A percentile compares a stretch with the other conserved stretches of the same genome.
Conservation (phyloP, 305 asterid species). For the Galium porrigens region DNA sequence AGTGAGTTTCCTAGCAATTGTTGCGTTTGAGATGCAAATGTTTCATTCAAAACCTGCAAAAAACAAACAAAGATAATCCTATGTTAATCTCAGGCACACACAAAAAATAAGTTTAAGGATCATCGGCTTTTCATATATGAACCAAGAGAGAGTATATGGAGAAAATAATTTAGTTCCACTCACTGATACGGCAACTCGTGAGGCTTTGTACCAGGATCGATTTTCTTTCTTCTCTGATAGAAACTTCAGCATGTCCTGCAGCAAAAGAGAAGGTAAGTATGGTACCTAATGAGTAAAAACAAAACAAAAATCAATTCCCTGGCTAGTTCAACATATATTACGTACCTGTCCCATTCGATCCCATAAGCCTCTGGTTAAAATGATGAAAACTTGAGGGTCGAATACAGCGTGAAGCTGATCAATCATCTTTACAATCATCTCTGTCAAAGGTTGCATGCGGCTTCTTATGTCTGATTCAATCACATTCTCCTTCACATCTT, state of each 20-base stretch:
- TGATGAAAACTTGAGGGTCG: conserved; percentile 61
- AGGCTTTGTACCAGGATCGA: conserved; percentile 65
- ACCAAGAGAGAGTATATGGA: not conserved
- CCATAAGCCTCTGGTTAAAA: conserved; percentile 71
- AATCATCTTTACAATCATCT: conserved; percentile 40
- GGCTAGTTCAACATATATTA: not conserved
- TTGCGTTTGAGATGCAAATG: conserved; percentile 81
- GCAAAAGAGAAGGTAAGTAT: not conserved
- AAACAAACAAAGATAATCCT: not conserved
- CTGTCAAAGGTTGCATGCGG: conserved; percentile 70
- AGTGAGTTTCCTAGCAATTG: conserved; percentile 55
- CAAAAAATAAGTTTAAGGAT: not conserved
- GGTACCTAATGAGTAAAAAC: not conserved
- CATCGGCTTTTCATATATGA: not conserved
- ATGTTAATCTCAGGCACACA: not conserved
- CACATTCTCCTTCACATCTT: conserved; percentile 56
- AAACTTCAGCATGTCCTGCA: conserved; percentile 67
- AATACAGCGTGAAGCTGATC: conserved; percentile 51
- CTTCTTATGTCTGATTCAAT: conserved; percentile 50
- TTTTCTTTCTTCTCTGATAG: conserved; percentile 61
- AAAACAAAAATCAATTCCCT: not conserved
- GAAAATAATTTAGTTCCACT: conserved; percentile 20
- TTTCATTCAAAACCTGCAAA: conserved; percentile 58
- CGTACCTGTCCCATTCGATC: conserved; percentile 93
- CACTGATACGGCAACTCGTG: conserved; percentile 64